phyloP scores from a whole-genome alignment of 2,329 filamentous ascomycete species.

The Albophoma yamanashiensis region DNA sequence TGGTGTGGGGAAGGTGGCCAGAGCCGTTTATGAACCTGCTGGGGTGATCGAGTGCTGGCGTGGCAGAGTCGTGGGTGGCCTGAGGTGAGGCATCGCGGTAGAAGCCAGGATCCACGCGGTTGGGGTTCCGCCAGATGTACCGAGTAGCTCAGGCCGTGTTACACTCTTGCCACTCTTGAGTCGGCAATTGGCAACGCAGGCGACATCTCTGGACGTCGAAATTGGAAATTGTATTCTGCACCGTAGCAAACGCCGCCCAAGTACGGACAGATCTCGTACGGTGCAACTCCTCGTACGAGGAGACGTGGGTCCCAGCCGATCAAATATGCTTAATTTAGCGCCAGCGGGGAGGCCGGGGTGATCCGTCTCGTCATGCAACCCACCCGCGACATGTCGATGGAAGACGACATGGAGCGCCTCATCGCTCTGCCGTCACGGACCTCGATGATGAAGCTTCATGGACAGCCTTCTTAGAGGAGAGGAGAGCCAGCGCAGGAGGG shows the following conservation, averaged over 20 bases:
- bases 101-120: too few species aligned
- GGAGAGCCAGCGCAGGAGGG: background rate
- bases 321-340: background rate
- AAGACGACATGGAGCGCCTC: background rate
- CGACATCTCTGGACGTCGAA: background rate
- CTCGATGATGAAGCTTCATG: background rate
- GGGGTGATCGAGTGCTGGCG: constrained; percentile 22
- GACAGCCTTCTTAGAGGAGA: background rate
- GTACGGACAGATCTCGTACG: background rate
- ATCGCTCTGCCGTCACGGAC: background rate
- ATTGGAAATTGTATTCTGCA: background rate
- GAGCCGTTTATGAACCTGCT: constrained; percentile 73
- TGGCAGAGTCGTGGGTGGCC: too few species aligned
- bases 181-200: too few species aligned
- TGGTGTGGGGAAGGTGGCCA: constrained; percentile 81
- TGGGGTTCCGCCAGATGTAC: too few species aligned
- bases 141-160: too few species aligned
- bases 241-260: background rate
- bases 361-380: background rate
- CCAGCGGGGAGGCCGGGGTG: background rate
- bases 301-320: background rate
- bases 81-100: too few species aligned
- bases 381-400: background rate
- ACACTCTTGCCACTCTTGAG: background rate
- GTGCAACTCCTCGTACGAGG: too few species aligned